Percentiles rank a stretch among this genome's conserved stretches.
phyloP scores from a whole-genome alignment of 1,284 basidiomycete species.

The Dichomitus squalens region DNA sequence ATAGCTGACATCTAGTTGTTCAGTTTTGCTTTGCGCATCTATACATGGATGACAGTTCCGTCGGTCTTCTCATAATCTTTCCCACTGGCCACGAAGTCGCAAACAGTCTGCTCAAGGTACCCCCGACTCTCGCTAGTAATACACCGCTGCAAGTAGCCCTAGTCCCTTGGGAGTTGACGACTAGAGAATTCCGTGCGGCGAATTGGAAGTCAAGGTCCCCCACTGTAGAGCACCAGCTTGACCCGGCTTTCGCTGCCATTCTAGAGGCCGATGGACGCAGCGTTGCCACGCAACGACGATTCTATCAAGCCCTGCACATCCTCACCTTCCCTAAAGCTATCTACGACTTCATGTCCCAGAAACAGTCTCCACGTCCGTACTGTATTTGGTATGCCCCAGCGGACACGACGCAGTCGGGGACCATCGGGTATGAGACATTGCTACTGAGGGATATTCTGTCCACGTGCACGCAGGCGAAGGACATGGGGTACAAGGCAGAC shows the following conservation, averaged over 20 bases:
- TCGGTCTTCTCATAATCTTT: slow-evolving; percentile 46
- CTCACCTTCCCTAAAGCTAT: slow-evolving; percentile 48
- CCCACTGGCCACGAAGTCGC: slow-evolving; percentile 29
- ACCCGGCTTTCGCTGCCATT: slow-evolving; percentile 6
- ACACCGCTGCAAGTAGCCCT: slow-evolving; percentile 38
- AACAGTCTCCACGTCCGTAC: slow-evolving; percentile 31
- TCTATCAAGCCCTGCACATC: slow-evolving; percentile 46
- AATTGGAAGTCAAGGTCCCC: slow-evolving; percentile 20
- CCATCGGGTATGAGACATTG: slow-evolving; percentile 44
- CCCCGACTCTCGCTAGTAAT: background rate
- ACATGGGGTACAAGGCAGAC: slow-evolving; percentile 42
- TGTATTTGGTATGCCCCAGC: slow-evolving; percentile 41
- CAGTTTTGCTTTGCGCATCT: slow-evolving; percentile 57
- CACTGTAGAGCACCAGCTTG: background rate
- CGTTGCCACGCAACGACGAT: slow-evolving; percentile 28
- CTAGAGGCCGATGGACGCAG: slow-evolving; percentile 11
- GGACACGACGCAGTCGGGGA: slow-evolving; percentile 23
- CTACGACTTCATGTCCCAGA: slow-evolving; percentile 42
- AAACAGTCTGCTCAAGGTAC: slow-evolving; percentile 31
- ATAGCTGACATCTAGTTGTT: background rate
- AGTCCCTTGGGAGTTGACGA: slow-evolving; percentile 47
- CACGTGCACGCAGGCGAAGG: slow-evolving; percentile 37
- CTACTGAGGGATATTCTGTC: slow-evolving; percentile 48
- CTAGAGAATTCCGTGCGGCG: slow-evolving; percentile 23
- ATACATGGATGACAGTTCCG: slow-evolving; percentile 44